Evolutionary conservation across 148 eudicot species (phyloP).

Genomic region (Rhododendron williamsianum): DNA sequence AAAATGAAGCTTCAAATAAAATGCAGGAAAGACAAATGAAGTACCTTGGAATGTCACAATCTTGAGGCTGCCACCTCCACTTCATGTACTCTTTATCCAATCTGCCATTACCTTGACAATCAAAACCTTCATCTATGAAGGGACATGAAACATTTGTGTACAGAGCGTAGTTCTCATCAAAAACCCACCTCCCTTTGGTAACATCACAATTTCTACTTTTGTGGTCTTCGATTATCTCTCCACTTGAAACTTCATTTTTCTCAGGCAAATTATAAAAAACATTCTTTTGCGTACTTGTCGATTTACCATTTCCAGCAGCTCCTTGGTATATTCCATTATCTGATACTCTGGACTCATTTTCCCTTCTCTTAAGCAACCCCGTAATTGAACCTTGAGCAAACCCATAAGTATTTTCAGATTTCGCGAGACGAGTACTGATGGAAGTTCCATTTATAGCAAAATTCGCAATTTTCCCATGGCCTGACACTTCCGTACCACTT

Average conservation of each 20-base stretch:
- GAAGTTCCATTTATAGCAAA: conserved; percentile 2
- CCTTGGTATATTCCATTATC: neutral
- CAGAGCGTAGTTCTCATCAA: conserved; percentile 70
- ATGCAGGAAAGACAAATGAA: neutral
- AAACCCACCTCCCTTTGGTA: conserved; percentile 75
- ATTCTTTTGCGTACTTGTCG: neutral
- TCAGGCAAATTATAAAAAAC: conserved; percentile 9
- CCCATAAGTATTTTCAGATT: conserved; percentile 26
- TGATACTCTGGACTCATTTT: neutral
- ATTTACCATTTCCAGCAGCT: conserved; percentile 11
- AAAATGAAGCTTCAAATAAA: neutral
- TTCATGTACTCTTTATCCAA: conserved; percentile 65
- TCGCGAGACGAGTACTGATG: conserved; percentile 17
- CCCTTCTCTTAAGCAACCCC: conserved; percentile 10
- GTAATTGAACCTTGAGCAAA: conserved; percentile 11
- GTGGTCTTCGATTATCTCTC: conserved; percentile 20
- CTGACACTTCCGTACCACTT: conserved; percentile 13
- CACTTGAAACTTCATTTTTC: conserved; percentile 12
- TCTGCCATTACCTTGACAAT: conserved; percentile 76
- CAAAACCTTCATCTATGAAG: conserved; percentile 89
- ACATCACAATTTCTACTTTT: conserved; percentile 47
- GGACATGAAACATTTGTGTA: conserved; percentile 72
- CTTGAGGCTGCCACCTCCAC: conserved; percentile 93
- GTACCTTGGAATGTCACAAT: conserved; percentile 84
- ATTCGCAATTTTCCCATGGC: neutral